Evolutionary conservation across 768 basidiomycete genomes (phyloP), one percentile per base, ranked within the genome.

Genomic region (Mycena epipterygia): DNA sequence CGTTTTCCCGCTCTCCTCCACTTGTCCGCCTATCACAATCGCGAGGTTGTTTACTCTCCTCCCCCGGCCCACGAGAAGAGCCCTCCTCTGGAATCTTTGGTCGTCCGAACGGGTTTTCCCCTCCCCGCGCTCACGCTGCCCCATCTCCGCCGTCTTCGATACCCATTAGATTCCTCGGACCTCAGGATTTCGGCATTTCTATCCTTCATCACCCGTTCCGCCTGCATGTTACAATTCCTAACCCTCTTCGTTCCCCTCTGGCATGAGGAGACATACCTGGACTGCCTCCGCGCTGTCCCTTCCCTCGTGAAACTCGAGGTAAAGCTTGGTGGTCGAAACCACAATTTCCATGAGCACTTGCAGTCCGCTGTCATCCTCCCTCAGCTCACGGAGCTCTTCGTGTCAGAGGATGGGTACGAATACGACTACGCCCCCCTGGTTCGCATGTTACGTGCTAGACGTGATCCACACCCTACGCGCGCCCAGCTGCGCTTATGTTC

Each of bases 81-180:
- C 27, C 51, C 51, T 2, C 51, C 51, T 14, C 51, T 52, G 6
- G 30, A 29, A 52, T 29, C 51, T 6, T 19, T 52, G 17, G n/a
- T 13, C 29, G 30, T 52, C 51, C 13, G 30, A 52, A 3, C 27
- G 13, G 29, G 27, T 13, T 30, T 9, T 52, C 51, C 51, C 27
- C 51, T 52, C 51, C 51, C 51, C 25, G n/a, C 19, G 29, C 51
- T 52, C 51, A 52, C 51, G 14, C 51, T 52, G 29, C 51, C 51
- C 27, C 51, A 32, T 32, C 51, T 52, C 51, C 51, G 27, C 19
- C 51, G 30, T 52, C 51, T 52, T 32, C 27, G 51, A 27, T 32
- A 52, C 51, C 25, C 25, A 25, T 27, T 52, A 13, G 27, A 17
- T 13, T 32, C 29, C 30, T 52, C 51, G 51, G 9, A 8, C 9